Evolutionary conservation across 345 rosid genomes (phyloP).

Genomic region (Chamaenerion angustifolium): DNA sequence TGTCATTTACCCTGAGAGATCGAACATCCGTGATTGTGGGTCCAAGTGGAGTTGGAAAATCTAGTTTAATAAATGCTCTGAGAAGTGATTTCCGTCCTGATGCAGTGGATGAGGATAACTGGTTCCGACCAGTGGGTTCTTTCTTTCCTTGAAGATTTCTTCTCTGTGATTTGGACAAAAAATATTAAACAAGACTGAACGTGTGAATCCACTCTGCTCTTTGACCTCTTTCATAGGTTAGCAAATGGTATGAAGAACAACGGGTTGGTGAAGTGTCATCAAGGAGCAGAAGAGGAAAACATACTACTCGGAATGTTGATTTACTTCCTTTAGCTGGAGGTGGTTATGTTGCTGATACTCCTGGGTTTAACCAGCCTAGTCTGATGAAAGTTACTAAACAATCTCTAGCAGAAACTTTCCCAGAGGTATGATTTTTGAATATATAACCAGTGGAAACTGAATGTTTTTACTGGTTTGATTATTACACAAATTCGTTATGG

Average conservation of each 20-base stretch:
- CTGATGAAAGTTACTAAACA: slow-evolving; percentile 81
- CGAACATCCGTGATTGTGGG: slow-evolving; percentile 89
- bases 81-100: slow-evolving; percentile 33
- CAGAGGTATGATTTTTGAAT: slow-evolving; percentile 45
- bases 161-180: not conserved
- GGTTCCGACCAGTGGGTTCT: slow-evolving; percentile 64
- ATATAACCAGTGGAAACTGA: too few relatives aligned
- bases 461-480: not conserved
- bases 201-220: too few relatives aligned
- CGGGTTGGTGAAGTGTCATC: slow-evolving; percentile 74
- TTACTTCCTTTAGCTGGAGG: slow-evolving; percentile 65
- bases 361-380: slow-evolving; percentile 92
- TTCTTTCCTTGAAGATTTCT: not conserved
- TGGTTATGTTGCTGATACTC: slow-evolving; percentile 88
- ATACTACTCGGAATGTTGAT: slow-evolving; percentile 77
- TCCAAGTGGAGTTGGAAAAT: slow-evolving; percentile 99
- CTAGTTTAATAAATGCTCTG: slow-evolving; percentile 72
- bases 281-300: slow-evolving; percentile 83
- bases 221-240: slow-evolving; percentile 17
- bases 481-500: slow-evolving; percentile 4
- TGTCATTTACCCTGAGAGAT: slow-evolving; percentile 44
- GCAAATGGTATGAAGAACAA: slow-evolving; percentile 75
- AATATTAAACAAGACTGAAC: too few relatives aligned
- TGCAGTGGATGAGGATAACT: slow-evolving; percentile 32
- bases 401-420: slow-evolving; percentile 67